These are phyloP conservation scores for Lactarius sp. DNA, from an alignment of 768 basidiomycete species.

Conservation along the genomic window DNA sequence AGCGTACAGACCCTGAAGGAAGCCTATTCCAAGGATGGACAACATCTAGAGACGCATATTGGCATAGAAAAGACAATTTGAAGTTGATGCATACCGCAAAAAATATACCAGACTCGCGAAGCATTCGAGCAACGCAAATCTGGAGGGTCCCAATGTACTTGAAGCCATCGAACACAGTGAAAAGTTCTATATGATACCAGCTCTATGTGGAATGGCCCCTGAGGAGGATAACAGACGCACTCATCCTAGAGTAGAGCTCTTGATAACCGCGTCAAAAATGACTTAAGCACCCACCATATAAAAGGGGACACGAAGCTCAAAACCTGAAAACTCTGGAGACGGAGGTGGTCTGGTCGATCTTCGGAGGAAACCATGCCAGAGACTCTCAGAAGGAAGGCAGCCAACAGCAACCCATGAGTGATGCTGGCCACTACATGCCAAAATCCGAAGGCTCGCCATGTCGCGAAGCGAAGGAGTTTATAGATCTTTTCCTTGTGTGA, in stretches of 20 bases:
- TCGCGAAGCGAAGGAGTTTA: constrained; percentile 66
- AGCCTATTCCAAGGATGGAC: constrained; percentile 78
- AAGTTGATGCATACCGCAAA: constrained; percentile 56
- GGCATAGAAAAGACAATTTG: not conserved
- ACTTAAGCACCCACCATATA: constrained; percentile 58
- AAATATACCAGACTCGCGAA: constrained; percentile 88
- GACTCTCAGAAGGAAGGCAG: constrained; percentile 73
- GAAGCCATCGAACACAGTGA: constrained; percentile 78
- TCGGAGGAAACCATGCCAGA: constrained; percentile 42
- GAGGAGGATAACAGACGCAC: constrained; percentile 40
- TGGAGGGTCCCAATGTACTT: constrained; percentile 94
- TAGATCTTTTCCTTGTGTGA: constrained; percentile 45
- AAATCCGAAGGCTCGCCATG: constrained; percentile 77
- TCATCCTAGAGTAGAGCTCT: constrained; percentile 55
- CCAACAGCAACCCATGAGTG: constrained; percentile 66
- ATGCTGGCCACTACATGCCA: constrained; percentile 68
- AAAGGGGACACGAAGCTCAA: constrained; percentile 84
- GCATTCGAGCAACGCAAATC: constrained; percentile 88
- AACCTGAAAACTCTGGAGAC: constrained; percentile 77
- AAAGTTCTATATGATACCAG: constrained; percentile 46
- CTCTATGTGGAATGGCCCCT: not conserved
- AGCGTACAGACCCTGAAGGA: constrained; percentile 83
- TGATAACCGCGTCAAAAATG: not conserved
- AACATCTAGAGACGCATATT: constrained; percentile 48
- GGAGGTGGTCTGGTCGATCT: constrained; percentile 38